Evolutionary conservation across 1,139 yeast genomes (phyloP), one percentile per base, ranked within the genome.

Genomic region (Candida smagusa): DNA sequence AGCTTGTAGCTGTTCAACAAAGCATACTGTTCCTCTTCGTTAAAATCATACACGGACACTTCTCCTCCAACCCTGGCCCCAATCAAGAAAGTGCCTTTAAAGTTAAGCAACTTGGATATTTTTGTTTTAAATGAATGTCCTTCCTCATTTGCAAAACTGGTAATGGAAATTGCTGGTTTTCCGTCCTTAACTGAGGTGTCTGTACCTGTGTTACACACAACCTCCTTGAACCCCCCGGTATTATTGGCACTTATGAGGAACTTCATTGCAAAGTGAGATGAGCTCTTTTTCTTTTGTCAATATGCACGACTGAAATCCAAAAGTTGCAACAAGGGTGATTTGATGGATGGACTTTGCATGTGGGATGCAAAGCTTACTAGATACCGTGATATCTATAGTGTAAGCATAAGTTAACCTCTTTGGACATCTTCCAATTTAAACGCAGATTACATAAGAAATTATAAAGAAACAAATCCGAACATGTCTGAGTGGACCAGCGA

Each of bases 171-270:
- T 2, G 85, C 84, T 45, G 77, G 81, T n/a, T 58, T 53, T 1
- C 77, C 81, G 36, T 71, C 74, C 50, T 78, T 76, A 37, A 69
- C 68, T 4, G 90, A 81, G 5, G 90, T 83, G 49, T 84, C 88
- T 0, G 87, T 80, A 0, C 88, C 88, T 40, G 69, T 64, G 27
- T 61, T 53, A 47, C 84, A 82, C 5, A 67, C 52, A 9, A 82
- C 64, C 52, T 81, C 85, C 54, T 78, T 79, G 31, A 77, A 53
- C 6, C 71, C 61, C 2, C 84, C 84, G 1, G 74, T 69, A 47
- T 79, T 84, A 45, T 77, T 81, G 3, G 81, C 68, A 12, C 82
- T 63, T 2, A 65, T 79, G 38, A 79, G 48, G 28, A 78, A 51
- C 57, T 68, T 77, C 84, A 79, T 79, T 22, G 12, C 28, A 28